phyloP scores from a whole-genome alignment of 805 yeast genomes.

The Yarrowia sp. region DNA sequence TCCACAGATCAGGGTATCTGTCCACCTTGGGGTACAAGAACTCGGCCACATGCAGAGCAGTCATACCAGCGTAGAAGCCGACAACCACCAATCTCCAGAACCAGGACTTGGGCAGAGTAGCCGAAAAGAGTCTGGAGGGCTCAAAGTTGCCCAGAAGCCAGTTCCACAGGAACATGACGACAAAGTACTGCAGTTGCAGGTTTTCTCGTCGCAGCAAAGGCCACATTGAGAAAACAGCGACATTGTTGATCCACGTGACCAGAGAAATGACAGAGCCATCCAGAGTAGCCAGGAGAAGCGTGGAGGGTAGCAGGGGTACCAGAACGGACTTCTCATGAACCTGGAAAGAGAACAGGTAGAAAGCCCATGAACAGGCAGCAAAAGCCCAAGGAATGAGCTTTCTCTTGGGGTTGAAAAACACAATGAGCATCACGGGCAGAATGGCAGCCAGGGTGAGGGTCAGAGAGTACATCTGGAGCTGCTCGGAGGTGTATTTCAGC shows the following conservation, averaged over 20 bases:
- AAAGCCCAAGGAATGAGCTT: slow-evolving; percentile 69
- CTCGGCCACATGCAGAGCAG: slow-evolving; percentile 56
- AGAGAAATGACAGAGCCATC: slow-evolving; percentile 63
- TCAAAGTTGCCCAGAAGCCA: slow-evolving; percentile 70
- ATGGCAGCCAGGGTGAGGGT: slow-evolving; percentile 45
- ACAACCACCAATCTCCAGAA: slow-evolving; percentile 53
- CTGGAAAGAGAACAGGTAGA: slow-evolving; percentile 87
- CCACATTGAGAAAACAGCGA: slow-evolving; percentile 81
- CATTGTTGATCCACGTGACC: slow-evolving; percentile 83
- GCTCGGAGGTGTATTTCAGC: slow-evolving; percentile 49
- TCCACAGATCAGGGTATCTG: slow-evolving; percentile 81
- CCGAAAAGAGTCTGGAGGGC: slow-evolving; percentile 22
- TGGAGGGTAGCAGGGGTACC: slow-evolving; percentile 82
- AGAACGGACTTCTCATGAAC: slow-evolving; percentile 93
- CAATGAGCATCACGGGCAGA: slow-evolving; percentile 54
- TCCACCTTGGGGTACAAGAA: slow-evolving; percentile 36
- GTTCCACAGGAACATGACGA: slow-evolving; percentile 61
- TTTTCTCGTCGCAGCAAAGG: slow-evolving; percentile 81
- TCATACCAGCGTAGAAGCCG: slow-evolving; percentile 53
- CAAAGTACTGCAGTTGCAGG: slow-evolving; percentile 67
- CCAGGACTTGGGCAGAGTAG: slow-evolving; percentile 48
- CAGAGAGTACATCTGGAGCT: slow-evolving; percentile 55
- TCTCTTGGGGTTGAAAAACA: slow-evolving; percentile 50
- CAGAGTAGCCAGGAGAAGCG: slow-evolving; percentile 55
- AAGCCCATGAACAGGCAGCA: slow-evolving; percentile 80